Evolutionary conservation across 306 rosid genomes (phyloP).

Genomic region (Castanea mollissima): DNA sequence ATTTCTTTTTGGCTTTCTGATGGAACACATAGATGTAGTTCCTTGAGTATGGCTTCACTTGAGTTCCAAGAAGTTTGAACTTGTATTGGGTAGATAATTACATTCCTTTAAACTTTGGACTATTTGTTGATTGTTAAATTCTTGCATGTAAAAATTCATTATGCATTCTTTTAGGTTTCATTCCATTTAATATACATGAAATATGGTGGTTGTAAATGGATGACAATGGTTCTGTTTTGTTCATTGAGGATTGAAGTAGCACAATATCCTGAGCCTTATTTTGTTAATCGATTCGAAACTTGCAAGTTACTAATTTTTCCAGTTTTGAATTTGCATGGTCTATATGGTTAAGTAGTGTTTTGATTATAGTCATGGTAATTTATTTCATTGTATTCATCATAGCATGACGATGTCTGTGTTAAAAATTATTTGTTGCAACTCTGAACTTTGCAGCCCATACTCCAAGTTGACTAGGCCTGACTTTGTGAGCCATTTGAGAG

Average conservation of each 20-base stretch:
- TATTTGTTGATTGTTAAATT: background rate
- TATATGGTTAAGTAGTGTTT: background rate
- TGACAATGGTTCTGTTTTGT: too few species aligned
- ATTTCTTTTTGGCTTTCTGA: too few species aligned
- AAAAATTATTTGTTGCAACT: background rate
- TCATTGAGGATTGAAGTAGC: background rate
- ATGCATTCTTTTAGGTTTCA: too few species aligned
- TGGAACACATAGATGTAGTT: background rate
- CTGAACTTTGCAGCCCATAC: background rate
- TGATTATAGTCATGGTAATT: background rate
- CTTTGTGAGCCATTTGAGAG: background rate
- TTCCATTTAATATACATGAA: background rate
- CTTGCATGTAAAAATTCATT: background rate
- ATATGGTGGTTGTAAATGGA: background rate
- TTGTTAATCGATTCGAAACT: background rate
- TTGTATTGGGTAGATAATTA: background rate
- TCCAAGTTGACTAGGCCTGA: background rate
- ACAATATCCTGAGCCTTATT: background rate
- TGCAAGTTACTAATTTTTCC: background rate
- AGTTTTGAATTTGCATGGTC: background rate
- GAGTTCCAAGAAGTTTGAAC: slow-evolving; percentile 1
- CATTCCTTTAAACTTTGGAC: background rate
- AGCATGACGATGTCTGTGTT: background rate
- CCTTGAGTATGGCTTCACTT: background rate
- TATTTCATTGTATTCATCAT: background rate